Base-by-base conservation (phyloP, 148 eudicot genomes). In the Nepenthes gracilis region DNA sequence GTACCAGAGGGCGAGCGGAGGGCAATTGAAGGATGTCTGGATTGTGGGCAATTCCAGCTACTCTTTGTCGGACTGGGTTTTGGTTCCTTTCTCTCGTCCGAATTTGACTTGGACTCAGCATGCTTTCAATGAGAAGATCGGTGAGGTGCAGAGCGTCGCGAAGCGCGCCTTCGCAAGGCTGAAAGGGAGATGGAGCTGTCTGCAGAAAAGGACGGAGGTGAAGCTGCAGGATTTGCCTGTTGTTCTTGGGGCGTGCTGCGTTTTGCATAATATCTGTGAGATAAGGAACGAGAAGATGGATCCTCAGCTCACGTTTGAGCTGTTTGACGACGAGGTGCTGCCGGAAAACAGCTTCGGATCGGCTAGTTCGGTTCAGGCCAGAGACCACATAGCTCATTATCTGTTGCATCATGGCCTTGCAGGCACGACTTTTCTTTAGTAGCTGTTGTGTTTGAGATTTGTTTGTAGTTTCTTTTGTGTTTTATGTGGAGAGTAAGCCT, bases 201-300 rank as follows among this genome's bases (percentile, higher is more conserved):
- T 74, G 64, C 69, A 55, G 59, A 74, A 74, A 47, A 55, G 77
- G 32, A 74, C 73, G 1, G 77, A 74, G 61, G 64, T 74, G 70
- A 74, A 74, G 55, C 70, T 74, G 1, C 73, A 59, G 35, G 73
- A 74, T 33, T 47, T 74, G 62, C 77, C 72, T 0, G 66, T 60
- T 2, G 77, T 74, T 1, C 57, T 74, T 23, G 77, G 66, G 8
- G 77, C 72, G 2, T 74, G 77, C 48, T 74, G 77, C 36, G 77
- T 74, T 4, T 60, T 74, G 66, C 77, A 74, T 55, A 74, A 74
- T 50, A 64, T 74, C 36, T 74, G 77, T 43, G 73, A 74, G 66
- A 74, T 64, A 54, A 74, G 65, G 54, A 59, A 59, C 9, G 77
- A 74, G 62, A 56, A 36, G 34, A 6, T 67, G 54, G 43, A 47